phyloP scores from a whole-genome alignment of 1,139 yeast species.

The Pichia sp. region DNA sequence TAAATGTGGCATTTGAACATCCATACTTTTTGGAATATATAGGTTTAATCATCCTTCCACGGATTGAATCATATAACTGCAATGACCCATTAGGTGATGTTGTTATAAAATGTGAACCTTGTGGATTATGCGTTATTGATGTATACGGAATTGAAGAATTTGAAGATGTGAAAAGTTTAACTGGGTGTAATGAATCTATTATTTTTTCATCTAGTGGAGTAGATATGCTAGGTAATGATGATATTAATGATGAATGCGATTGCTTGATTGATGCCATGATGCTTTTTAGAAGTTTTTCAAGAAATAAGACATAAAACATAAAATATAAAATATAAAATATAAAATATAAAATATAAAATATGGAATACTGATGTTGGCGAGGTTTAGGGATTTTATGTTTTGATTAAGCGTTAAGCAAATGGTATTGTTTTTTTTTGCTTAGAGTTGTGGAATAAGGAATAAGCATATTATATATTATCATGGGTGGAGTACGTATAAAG shows the following conservation, averaged over 20 bases:
- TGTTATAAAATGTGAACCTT: constrained; percentile 73
- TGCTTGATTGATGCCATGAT: neutral
- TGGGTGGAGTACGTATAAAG: constrained; percentile 2
- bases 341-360: too few species aligned
- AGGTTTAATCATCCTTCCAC: constrained; percentile 61
- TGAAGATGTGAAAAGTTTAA: constrained; percentile 55
- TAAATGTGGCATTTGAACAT: constrained; percentile 77
- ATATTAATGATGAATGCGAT: constrained; percentile 2
- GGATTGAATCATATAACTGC: constrained; percentile 71
- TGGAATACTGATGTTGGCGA: too few species aligned
- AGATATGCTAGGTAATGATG: constrained; percentile 5
- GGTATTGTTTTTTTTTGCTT: neutral
- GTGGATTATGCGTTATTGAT: constrained; percentile 77
- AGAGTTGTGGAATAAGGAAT: neutral
- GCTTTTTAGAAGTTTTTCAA: too few species aligned
- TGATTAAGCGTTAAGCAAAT: too few species aligned
- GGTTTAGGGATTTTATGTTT: too few species aligned
- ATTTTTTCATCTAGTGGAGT: constrained; percentile 2
- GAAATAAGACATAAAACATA: too few species aligned
- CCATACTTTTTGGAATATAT: constrained; percentile 88
- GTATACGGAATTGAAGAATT: constrained; percentile 52
- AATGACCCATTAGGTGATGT: constrained; percentile 79
- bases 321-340: too few species aligned
- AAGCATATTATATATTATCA: neutral
- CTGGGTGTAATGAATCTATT: constrained; percentile 32